Base-by-base conservation (phyloP, 306 rosid species). In the Glycine tomentella region DNA sequence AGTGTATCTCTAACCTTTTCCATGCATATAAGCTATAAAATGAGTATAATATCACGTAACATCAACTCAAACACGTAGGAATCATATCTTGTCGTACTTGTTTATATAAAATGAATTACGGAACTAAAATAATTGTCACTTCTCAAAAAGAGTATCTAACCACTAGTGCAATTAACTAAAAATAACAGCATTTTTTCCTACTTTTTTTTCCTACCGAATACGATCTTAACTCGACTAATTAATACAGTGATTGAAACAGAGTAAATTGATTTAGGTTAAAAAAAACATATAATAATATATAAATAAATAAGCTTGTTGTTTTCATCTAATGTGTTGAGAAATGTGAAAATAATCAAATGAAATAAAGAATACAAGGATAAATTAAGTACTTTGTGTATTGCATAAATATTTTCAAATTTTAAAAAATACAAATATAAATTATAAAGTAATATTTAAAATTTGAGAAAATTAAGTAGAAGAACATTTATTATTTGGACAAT, bases 1-100 rank as follows among this genome's bases (percentile, higher is more conserved):
- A 16, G 8, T 67, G 72, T 44, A 44, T 67, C 74, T 69, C 74
- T 20, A 69, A 69, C 42, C 42, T 17, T 69, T 69, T 20, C 11
- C 42, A 48, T 69, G 13, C 74, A 45, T 17, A 68, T 69, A 45
- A 69, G 31, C 42, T 16, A 69, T 69, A 6, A 70, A 15, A 73
- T 36, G 65, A 40, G 38, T 5, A 56, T 36, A 74, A 74, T 74
- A 74, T 40, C 44, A 40, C 34, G 45, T 70, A 73, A 73, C 65
- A 74, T 74, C 78, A 74, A 42, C 66, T 36, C 52, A 74, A 74
- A 74, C 78, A 53, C 36, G 51, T 56, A 74, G 38, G 78, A 55
- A 74, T 74, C 51, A 74, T 55, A n/a, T 38, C 40, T 74, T 40
- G 10, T 40, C 66, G 67, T 55, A 74, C 50, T 36, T 53, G 8